phyloP scores from a whole-genome alignment of 495 filamentous ascomycete species.

The Penicillium canescens region DNA sequence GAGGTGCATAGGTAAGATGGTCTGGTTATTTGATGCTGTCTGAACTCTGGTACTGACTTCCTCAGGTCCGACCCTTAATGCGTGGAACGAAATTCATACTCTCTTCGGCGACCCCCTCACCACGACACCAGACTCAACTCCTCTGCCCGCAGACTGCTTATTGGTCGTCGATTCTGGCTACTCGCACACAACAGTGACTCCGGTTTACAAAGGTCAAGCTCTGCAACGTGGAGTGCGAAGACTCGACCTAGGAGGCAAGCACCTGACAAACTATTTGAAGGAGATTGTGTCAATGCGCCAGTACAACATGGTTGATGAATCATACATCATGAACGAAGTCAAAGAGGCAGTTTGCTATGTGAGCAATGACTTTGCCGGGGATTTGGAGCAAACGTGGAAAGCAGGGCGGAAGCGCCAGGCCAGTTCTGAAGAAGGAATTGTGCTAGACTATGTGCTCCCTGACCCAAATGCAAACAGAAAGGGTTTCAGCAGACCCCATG shows the following conservation, averaged over 20 bases:
- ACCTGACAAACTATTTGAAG: constrained; percentile 93
- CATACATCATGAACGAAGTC: constrained; percentile 89
- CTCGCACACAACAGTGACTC: constrained; percentile 91
- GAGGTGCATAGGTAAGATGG: constrained; percentile 57
- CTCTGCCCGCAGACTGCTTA: constrained; percentile 73
- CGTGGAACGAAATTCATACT: constrained; percentile 75
- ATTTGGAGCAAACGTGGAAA: constrained; percentile 85
- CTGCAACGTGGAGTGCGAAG: constrained; percentile 81
- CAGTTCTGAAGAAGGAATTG: constrained; percentile 62
- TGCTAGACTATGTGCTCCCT: constrained; percentile 90
- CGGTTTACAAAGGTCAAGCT: constrained; percentile 76
- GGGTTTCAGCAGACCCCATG: constrained; percentile 76
- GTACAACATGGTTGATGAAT: constrained; percentile 92
- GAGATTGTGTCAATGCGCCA: constrained; percentile 86
- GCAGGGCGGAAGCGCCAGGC: constrained; percentile 56
- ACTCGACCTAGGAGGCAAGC: constrained; percentile 88
- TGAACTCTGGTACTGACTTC: constrained; percentile 3
- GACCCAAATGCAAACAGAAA: constrained; percentile 77
- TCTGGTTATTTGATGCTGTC: neutral
- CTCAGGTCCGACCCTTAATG: constrained; percentile 70
- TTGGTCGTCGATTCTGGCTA: constrained; percentile 90
- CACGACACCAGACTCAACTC: constrained; percentile 23
- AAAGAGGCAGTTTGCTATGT: constrained; percentile 91
- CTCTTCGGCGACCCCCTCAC: constrained; percentile 55
- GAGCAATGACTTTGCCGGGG: constrained; percentile 70